Evolutionary conservation across 75 land plant species (phyloP), one percentile per base, ranked within the genome.

Genomic region (Selaginella tamariscina): DNA sequence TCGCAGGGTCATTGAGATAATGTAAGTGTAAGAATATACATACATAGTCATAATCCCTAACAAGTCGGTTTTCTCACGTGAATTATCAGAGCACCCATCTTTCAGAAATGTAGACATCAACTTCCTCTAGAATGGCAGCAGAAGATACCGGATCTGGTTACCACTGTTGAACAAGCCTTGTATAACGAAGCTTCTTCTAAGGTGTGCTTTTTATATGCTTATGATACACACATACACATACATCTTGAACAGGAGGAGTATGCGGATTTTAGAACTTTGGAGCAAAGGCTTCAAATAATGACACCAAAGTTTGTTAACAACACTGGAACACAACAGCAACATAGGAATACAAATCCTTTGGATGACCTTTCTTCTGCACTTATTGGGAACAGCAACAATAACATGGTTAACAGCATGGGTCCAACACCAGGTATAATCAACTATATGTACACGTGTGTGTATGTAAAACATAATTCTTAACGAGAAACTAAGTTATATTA

Each of bases 221-320:
- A 20, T 27, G n/a, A 5, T 29, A 60, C 28, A 8, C 2, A 2
- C 66, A 8, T 29, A 65, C 11, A 11, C 2, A 24, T 1, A 11
- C 33, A 68, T 5, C 27, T 23, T 59, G 49, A 20, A 56, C 71
- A 89, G 94, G 94, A 89, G 68, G 87, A 89, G 27, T 89, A 89
- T 71, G 59, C 78, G 68, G 82, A 89, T 56, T 27, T 71, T 56
- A 67, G 32, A 24, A 89, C 89, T 1, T 67, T 89, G 74, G 90
- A 89, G 73, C 69, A 68, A 22, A 85, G 94, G 23, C 72, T 86
- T 55, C 78, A 75, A 64, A 23, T 11, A 56, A 49, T 84, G 32
- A 68, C 82, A 5, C 54, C 80, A 64, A 65, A 70, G 83, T 5
- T 31, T 73, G 31, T 55, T 32, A 1, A 74, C 75, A 56, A 0